phyloP scores from a whole-genome alignment of 768 basidiomycete genomes.

The Suillus decipiens region DNA sequence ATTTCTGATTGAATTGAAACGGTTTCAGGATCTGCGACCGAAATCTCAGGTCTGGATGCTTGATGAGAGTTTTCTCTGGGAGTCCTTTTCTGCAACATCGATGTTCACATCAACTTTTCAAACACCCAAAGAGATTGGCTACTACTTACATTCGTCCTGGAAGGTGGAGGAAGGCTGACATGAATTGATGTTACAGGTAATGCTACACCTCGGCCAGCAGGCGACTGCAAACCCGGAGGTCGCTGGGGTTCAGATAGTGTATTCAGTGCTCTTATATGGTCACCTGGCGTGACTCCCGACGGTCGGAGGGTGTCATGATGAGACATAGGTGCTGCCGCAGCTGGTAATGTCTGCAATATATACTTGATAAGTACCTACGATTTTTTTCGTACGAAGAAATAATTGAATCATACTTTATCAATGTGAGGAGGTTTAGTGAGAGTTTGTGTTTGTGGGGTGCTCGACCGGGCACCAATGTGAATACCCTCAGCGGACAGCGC shows the following conservation, averaged over 20 bases:
- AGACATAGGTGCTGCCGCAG: neutral
- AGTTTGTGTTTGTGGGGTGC: neutral
- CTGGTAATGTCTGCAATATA: neutral
- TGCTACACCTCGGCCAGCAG: neutral
- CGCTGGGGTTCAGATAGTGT: neutral
- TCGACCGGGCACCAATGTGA: neutral
- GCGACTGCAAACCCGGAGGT: neutral
- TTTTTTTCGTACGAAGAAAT: neutral
- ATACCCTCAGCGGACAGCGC: neutral
- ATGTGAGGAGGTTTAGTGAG: neutral
- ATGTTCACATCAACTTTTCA: too few species aligned
- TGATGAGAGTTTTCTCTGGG: too few species aligned
- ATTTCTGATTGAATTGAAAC: neutral
- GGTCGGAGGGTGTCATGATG: neutral
- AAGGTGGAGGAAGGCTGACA: constrained; percentile 3
- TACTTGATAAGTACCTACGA: neutral
- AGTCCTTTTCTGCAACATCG: neutral
- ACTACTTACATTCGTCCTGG: neutral
- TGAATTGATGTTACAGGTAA: too few species aligned
- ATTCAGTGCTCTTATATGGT: too few species aligned
- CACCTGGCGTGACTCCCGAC: neutral
- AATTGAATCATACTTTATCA: neutral
- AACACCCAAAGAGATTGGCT: neutral
- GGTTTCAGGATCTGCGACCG: neutral
- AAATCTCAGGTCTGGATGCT: neutral